Conservation (phyloP, 2,329 filamentous ascomycete species). For the Pseudocercospora vitis region DNA sequence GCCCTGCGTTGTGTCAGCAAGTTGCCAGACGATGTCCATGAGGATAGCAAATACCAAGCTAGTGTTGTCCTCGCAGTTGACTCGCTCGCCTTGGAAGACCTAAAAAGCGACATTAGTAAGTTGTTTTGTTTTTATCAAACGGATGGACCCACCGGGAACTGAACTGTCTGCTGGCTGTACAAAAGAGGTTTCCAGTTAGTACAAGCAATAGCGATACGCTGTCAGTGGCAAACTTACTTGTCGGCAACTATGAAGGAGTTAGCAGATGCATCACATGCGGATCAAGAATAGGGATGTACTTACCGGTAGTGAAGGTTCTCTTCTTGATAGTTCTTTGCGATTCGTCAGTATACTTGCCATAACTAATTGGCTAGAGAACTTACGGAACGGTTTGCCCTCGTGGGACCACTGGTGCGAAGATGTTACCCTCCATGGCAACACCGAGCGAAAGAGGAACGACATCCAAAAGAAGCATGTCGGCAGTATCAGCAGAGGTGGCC, state of each 20-base stretch:
- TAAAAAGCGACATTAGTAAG: too few species aligned
- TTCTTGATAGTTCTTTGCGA: slow-evolving; percentile 12
- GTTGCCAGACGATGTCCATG: neutral
- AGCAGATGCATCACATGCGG: too few species aligned
- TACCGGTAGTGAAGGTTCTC: slow-evolving; percentile 81
- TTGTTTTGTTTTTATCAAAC: neutral
- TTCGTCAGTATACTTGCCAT: neutral
- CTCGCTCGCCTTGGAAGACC: slow-evolving; percentile 68
- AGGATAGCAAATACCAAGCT: neutral
- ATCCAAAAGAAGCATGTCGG: slow-evolving; percentile 92
- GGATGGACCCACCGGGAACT: slow-evolving; percentile 55
- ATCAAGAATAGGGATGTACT: too few species aligned
- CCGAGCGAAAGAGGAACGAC: slow-evolving; percentile 94
- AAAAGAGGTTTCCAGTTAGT: too few species aligned
- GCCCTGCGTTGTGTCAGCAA: neutral
- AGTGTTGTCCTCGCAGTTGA: slow-evolving; percentile 99
- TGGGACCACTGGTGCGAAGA: slow-evolving; percentile 90
- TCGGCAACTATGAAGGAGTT: too few species aligned
- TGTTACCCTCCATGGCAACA: slow-evolving; percentile 99
- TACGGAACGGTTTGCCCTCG: slow-evolving; percentile 48
- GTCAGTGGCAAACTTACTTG: slow-evolving; percentile 12
- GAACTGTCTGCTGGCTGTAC: slow-evolving; percentile 74
- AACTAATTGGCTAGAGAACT: neutral
- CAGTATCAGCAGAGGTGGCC: slow-evolving; percentile 91
- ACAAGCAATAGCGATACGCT: too few species aligned